These are phyloP conservation scores for Cystobasidium onofrii DNA, from an alignment of 768 basidiomycete genomes.

Conservation along the genomic window DNA sequence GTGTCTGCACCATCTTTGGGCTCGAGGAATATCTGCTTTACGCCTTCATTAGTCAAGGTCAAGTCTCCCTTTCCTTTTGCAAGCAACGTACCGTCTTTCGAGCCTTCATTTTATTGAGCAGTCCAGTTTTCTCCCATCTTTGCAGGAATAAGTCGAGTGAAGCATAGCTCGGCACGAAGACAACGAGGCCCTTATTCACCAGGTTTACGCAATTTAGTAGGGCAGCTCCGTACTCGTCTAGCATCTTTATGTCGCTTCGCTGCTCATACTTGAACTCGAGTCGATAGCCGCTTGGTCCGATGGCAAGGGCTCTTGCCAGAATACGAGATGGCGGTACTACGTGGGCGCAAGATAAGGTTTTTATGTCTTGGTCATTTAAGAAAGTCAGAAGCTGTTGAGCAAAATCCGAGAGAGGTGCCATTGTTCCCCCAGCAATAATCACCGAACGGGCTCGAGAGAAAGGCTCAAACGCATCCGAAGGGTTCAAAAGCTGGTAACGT, in stretches of 20 bases:
- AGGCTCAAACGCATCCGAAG: constrained; percentile 74
- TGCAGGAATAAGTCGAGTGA: constrained; percentile 63
- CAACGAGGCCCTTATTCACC: constrained; percentile 78
- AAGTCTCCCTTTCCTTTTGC: neutral
- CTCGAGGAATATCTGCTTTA: constrained; percentile 71
- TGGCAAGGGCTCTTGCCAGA: constrained; percentile 50
- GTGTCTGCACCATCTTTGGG: constrained; percentile 65
- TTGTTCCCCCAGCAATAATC: constrained; percentile 91
- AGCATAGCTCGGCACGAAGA: constrained; percentile 87
- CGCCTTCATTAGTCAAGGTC: neutral
- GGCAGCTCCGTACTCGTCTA: constrained; percentile 72
- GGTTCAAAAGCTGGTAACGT: constrained; percentile 87
- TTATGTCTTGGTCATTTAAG: constrained; percentile 57
- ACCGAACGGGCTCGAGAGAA: constrained; percentile 71
- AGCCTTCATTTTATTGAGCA: constrained; percentile 55
- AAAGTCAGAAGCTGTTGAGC: constrained; percentile 67
- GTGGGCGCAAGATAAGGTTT: constrained; percentile 82
- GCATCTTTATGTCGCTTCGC: constrained; percentile 49
- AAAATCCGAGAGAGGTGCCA: constrained; percentile 96
- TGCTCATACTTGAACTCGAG: constrained; percentile 74
- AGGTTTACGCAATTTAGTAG: constrained; percentile 69
- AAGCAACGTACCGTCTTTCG: constrained; percentile 64
- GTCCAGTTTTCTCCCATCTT: constrained; percentile 59
- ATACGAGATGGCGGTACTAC: constrained; percentile 76
- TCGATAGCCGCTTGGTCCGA: constrained; percentile 33